phyloP scores from a whole-genome alignment of 2,329 filamentous ascomycete species.

The Xylaria sp. region DNA sequence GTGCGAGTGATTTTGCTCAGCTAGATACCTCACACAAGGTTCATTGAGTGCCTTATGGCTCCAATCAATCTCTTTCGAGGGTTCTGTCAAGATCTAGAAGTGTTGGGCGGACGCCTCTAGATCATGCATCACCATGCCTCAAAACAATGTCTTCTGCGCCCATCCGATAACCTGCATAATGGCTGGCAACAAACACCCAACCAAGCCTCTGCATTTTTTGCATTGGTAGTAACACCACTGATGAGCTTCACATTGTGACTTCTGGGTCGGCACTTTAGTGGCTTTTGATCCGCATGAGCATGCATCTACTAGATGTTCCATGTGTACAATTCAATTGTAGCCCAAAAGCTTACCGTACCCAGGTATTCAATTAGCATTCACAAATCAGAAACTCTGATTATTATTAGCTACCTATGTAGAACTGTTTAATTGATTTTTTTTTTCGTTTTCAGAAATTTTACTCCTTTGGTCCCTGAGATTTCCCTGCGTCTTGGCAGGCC shows the following conservation, averaged over 20 bases:
- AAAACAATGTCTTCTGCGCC: constrained; percentile 1
- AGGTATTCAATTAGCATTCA: background rate
- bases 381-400: background rate
- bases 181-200: background rate
- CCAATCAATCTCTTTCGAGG: too few relatives aligned
- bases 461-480: constrained; percentile 18
- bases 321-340: background rate
- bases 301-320: background rate
- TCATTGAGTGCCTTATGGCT: too few relatives aligned
- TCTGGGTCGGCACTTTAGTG: background rate
- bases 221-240: background rate
- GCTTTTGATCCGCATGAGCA: background rate
- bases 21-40: too few relatives aligned
- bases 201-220: background rate
- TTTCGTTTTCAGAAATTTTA: constrained; percentile 23
- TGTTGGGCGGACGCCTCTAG: background rate
- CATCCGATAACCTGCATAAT: constrained; percentile 9
- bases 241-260: background rate
- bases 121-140: background rate
- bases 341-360: background rate
- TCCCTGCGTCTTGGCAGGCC: constrained; percentile 15
- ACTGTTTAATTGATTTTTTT: background rate
- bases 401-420: background rate
- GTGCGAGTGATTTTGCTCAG: too few relatives aligned
- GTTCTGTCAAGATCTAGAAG: background rate